These are phyloP conservation scores for Hirsutella minnesotensis DNA, from an alignment of 2,329 filamentous ascomycete species.

Conservation along the genomic window DNA sequence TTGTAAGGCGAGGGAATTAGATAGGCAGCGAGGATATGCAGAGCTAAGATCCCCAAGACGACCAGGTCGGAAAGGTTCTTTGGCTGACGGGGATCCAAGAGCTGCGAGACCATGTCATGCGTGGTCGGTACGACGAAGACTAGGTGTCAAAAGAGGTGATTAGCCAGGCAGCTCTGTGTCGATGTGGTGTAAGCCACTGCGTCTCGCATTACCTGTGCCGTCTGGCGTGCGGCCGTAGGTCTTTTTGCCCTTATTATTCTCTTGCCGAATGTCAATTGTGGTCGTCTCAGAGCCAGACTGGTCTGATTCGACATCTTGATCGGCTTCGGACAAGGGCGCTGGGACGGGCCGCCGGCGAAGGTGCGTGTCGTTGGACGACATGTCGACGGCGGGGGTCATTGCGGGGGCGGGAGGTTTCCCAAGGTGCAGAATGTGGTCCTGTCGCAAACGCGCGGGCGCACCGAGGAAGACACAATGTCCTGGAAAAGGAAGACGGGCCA, in stretches of 20 bases:
- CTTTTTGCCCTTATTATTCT: slow-evolving; percentile 41
- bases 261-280: neutral
- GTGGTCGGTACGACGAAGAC: slow-evolving; percentile 94
- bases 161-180: neutral
- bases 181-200: neutral
- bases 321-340: neutral
- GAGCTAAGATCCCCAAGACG: slow-evolving; percentile 66
- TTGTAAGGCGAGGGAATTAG: slow-evolving; percentile 57
- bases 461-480: no score
- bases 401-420: neutral
- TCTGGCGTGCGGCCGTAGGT: slow-evolving; percentile 86
- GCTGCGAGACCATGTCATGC: slow-evolving; percentile 97
- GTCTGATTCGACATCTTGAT: neutral
- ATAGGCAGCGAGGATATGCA: slow-evolving; percentile 65
- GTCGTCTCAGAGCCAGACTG: no score
- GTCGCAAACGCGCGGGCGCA: no score
- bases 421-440: no score
- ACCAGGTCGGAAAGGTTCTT: slow-evolving; percentile 84
- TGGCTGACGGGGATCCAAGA: slow-evolving; percentile 85
- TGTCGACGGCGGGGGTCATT: slow-evolving; percentile 20
- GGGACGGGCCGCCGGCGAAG: neutral
- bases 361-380: slow-evolving; percentile 3
- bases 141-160: slow-evolving; percentile 23
- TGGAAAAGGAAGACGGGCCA: no score
- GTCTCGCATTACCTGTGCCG: slow-evolving; percentile 58